Base-by-base conservation (phyloP, 495 filamentous ascomycete genomes). In the Aspergillus cavernicola region DNA sequence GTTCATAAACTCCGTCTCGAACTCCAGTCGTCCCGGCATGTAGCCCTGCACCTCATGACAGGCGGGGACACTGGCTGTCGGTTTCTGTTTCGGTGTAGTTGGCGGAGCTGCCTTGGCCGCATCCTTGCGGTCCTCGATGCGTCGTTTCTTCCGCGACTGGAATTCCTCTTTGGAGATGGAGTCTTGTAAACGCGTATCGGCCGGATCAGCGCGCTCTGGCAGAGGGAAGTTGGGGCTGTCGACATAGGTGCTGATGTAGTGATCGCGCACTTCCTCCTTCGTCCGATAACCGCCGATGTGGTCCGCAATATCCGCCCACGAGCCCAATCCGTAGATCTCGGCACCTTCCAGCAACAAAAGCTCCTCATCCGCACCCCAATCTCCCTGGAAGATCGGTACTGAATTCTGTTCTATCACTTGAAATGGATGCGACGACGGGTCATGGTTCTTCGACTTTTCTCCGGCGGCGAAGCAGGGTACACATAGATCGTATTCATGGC, bases 21-120 rank as follows among this genome's bases (percentile, higher is more conserved):
- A 99, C 64, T 99, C 93, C 52, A 99, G 71, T 16, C 93, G 89
- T 31, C 95, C 93, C 2, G 93, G 93, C 93, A 99, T 99, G 69
- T 95, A 99, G 4, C 93, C 93, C 65, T 95, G 88, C 23, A 99
- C 92, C 66, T 99, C 93, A 68, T 99, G 93, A 66, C 95, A 97
- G 23, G 92, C 81, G 13, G 93, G 93, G 3, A 95, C 89, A 73
- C 86, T 90, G 20, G 92, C 90, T 2, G 92, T 97, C 0, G 93
- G 93, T 62, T 97, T 97, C 65, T 91, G 89, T 69, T 96, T 96
- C 11, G 93, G 92, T 16, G 88, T 87, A 19, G 89, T 79, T 4
- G 90, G 86, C 6, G 89, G 84, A 1, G 89, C 88, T 38, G 88
- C 86, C 70, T 89, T 92, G 28, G 88, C 86, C 11, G 84, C 87